A percentile compares a stretch with the other conserved stretches of the same genome.
These are phyloP conservation scores for Casuarina equisetifolia DNA, from an alignment of 306 rosid species.

Conservation along the genomic window DNA sequence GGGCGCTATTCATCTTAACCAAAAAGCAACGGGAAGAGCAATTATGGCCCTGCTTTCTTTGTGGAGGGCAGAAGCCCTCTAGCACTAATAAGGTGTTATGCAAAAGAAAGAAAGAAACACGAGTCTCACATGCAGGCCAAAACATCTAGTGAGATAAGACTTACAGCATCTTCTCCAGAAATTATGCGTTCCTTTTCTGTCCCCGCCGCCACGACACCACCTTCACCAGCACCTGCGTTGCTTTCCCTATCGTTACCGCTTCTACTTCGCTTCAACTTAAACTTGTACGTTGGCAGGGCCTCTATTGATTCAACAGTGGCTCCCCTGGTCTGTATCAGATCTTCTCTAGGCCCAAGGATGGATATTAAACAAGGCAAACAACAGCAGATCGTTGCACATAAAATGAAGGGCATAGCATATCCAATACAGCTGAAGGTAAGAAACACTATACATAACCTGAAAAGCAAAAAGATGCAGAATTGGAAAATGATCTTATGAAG, in stretches of 20 bases:
- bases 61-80: neutral
- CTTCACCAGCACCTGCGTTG: constrained; percentile 54
- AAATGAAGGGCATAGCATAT: constrained; percentile 98
- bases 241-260: constrained; percentile 47
- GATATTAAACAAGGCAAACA: constrained; percentile 97
- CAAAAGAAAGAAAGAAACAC: neutral
- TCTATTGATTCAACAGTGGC: constrained; percentile 89
- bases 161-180: constrained; percentile 95
- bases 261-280: constrained; percentile 76
- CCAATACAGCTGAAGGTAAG: constrained; percentile 94
- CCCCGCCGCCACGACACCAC: constrained; percentile 90
- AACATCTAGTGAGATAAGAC: constrained; percentile 28
- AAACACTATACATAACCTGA: constrained; percentile 95
- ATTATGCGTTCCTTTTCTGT: constrained; percentile 82
- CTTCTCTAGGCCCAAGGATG: constrained; percentile 92
- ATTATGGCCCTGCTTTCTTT: neutral
- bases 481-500: constrained; percentile 20
- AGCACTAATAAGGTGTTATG: neutral
- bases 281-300: constrained; percentile 85
- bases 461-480: constrained; percentile 31
- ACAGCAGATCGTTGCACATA: constrained; percentile 96
- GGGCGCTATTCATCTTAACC: neutral
- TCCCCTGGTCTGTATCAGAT: constrained; percentile 75
- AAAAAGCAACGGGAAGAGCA: neutral
- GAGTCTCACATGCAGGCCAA: constrained; percentile 12